Percentiles rank a stretch among this genome's conserved stretches.
phyloP scores from a whole-genome alignment of 2,329 filamentous ascomycete genomes.

The Leptoxyphium fumago region DNA sequence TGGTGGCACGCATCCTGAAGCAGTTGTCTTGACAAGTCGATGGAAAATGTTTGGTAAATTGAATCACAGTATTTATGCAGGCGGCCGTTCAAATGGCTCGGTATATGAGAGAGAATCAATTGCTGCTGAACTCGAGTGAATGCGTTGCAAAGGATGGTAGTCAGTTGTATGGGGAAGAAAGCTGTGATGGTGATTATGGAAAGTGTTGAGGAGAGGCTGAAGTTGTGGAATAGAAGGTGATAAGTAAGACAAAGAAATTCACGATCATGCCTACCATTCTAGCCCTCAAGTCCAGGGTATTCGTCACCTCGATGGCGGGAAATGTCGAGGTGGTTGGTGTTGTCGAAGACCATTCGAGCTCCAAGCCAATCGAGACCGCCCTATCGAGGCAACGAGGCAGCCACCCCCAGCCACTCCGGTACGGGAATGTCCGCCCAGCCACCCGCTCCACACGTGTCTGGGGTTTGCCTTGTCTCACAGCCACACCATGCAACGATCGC shows the following conservation, averaged over 20 bases:
- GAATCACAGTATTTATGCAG: no score
- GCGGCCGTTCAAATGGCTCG: no score
- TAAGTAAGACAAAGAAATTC: no score
- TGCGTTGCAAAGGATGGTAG: no score
- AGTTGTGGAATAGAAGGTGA: no score
- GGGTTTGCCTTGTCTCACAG: neutral
- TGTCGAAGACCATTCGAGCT: neutral
- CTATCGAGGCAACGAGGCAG: neutral
- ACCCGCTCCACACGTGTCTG: neutral
- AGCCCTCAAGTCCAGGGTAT: neutral
- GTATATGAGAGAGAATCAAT: no score
- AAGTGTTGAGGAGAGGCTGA: no score
- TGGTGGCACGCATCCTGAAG: neutral
- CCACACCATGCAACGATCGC: neutral
- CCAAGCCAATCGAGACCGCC: neutral
- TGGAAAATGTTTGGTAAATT: no score
- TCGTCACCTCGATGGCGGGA: neutral
- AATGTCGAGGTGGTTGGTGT: neutral
- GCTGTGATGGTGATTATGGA: no score
- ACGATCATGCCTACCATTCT: neutral
- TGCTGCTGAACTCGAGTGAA: no score
- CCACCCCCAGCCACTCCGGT: neutral
- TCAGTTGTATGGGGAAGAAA: no score
- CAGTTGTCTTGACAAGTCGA: no score
- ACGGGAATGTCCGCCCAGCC: neutral